A percentile compares a stretch with the other conserved stretches of the same genome.
Conservation (phyloP, 345 rosid genomes). For the Salix viminalis region DNA sequence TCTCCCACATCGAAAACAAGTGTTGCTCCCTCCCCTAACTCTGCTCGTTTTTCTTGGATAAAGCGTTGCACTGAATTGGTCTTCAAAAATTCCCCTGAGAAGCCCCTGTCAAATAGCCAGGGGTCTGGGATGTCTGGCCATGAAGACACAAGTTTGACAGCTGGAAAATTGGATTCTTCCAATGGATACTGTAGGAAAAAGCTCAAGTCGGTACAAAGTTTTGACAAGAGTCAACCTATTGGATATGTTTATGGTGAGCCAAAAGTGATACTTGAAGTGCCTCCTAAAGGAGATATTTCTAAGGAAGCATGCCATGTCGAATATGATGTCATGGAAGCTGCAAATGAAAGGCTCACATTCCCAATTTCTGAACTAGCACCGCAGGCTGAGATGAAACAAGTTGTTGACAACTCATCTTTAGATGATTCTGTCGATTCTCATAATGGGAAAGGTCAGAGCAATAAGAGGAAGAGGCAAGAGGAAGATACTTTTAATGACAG, state of each 20-base stretch:
- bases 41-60: slow-evolving; percentile 75
- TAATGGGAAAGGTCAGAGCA: slow-evolving; percentile 20
- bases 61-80: slow-evolving; percentile 58
- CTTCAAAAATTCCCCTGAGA: slow-evolving; percentile 60
- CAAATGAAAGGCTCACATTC: slow-evolving; percentile 24
- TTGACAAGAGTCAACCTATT: slow-evolving; percentile 10
- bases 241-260: slow-evolving; percentile 37
- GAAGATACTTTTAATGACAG: slow-evolving; percentile 33
- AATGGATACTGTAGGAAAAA: slow-evolving; percentile 19
- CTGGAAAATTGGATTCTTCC: slow-evolving; percentile 22
- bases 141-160: slow-evolving; percentile 22
- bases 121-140: slow-evolving; percentile 27
- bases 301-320: slow-evolving; percentile 14
- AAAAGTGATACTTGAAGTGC: slow-evolving; percentile 50
- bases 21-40: slow-evolving; percentile 34
- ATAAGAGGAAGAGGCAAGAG: slow-evolving; percentile 53
- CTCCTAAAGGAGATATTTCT: slow-evolving; percentile 22
- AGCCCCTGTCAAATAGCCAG: slow-evolving; percentile 24
- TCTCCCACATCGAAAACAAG: slow-evolving; percentile 31
- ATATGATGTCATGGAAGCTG: slow-evolving; percentile 21
- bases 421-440: slow-evolving; percentile 25
- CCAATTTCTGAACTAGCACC: slow-evolving; percentile 34
- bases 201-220: slow-evolving; percentile 6
- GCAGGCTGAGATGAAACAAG: slow-evolving; percentile 58
- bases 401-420: slow-evolving; percentile 28